Evolutionary conservation across 1,139 yeast genomes (phyloP), one percentile per base, ranked within the genome.

Genomic region (Magnusiomyces suaveolens): DNA sequence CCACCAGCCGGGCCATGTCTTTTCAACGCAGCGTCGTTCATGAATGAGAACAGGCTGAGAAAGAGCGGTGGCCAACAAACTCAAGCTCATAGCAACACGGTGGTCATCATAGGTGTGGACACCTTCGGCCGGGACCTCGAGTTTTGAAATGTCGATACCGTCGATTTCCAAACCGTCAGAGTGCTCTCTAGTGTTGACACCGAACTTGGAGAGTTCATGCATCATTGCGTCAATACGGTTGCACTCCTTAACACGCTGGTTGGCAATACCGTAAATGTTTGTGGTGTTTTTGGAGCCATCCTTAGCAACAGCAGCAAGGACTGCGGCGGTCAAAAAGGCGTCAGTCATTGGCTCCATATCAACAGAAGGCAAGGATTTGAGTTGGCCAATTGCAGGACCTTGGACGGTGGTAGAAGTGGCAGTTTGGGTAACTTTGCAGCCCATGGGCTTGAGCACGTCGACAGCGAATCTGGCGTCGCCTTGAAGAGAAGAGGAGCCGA

Each of bases 1-100:
- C 98, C 98, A 92, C 98, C 98, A 92, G 48, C 97, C 97, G 21
- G 99, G 99, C 99, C 99, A 92, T 0, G 99, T 92, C 73, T 92
- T 92, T 57, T 94, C 95, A 2, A 96, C 94, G 68, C 97, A 88
- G 36, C 86, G 78, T 71, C 97, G 82, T 67, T 90, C 97, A 62
- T 84, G 81, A 57, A 92, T 82, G 61, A 82, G 75, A 1, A 86
- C 94, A 54, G 77, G 69, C 3, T 82, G 82, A 1, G 62, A 59
- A 24, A 54, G 44, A 12, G 75, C 74, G 60, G 77, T 69, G 2
- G 96, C 92, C 56, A 94, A 74, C 58, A 94, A 75, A 2, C 96
- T 87, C 71, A 94, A 87, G 56, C 96, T 86, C 99, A 92, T 92
- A 21, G 99, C 99, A 38, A 92, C 97, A 67, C 98, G 82, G 69